A percentile compares a stretch with the other conserved stretches of the same genome.
These are phyloP conservation scores for Pulveroboletus frians DNA, from an alignment of 768 basidiomycete genomes.

Conservation along the genomic window DNA sequence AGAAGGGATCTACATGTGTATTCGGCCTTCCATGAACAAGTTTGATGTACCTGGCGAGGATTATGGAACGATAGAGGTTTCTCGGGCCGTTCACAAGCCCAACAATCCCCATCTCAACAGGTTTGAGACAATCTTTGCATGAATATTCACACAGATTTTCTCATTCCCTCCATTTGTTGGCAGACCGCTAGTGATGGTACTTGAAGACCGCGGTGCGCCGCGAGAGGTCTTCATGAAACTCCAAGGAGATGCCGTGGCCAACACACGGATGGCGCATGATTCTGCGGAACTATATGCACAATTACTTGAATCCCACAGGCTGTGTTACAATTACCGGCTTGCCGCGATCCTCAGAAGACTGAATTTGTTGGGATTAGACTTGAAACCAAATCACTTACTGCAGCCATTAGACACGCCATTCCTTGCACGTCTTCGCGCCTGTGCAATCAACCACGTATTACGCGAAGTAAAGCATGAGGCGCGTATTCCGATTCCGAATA, in stretches of 20 bases:
- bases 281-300: conserved; percentile 44
- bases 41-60: conserved; percentile 50
- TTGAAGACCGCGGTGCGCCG: conserved; percentile 70
- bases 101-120: conserved; percentile 67
- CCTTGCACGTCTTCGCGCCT: conserved; percentile 50
- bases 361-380: conserved; percentile 42
- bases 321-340: conserved; percentile 47
- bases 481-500: conserved; percentile 63
- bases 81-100: conserved; percentile 55
- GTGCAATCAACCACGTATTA: conserved; percentile 59
- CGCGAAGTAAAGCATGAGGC: conserved; percentile 74
- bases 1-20: conserved; percentile 57
- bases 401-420: conserved; percentile 51
- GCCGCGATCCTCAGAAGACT: conserved; percentile 48
- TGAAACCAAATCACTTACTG: conserved; percentile 34
- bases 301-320: conserved; percentile 45
- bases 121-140: conserved; percentile 40
- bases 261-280: conserved; percentile 56
- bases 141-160: neutral
- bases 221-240: conserved; percentile 54
- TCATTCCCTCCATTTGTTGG: neutral
- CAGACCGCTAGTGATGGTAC: conserved; percentile 70
- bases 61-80: conserved; percentile 67
- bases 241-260: conserved; percentile 54
- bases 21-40: conserved; percentile 72